Evolutionary conservation across 2,329 filamentous ascomycete genomes (phyloP).

Genomic region (Fusarium annulatum): DNA sequence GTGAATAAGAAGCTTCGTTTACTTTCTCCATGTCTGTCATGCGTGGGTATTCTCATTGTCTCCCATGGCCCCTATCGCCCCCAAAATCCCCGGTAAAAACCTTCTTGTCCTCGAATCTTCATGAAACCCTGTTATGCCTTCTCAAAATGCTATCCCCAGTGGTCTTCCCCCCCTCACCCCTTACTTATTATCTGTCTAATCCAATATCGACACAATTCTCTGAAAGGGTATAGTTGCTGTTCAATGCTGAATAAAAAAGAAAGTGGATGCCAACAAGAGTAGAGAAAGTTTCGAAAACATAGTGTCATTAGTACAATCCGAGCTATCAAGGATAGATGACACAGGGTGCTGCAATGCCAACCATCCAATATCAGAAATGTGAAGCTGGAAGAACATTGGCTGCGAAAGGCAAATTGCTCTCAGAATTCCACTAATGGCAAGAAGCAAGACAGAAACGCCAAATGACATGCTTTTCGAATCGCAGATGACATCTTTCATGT

Average conservation of each 20-base stretch:
- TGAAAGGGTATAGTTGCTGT: constrained; percentile 22
- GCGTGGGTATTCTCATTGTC: not conserved
- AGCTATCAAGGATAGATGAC: not conserved
- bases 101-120: not conserved
- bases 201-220: constrained; percentile 11
- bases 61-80: not conserved
- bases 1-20: not conserved
- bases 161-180: not conserved
- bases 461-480: constrained; percentile 29
- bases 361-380: constrained; percentile 5
- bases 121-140: not conserved
- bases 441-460: constrained; percentile 19
- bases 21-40: not conserved
- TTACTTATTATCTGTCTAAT: not conserved
- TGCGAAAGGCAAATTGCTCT: constrained; percentile 9
- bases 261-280: not conserved
- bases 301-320: not conserved
- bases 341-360: constrained; percentile 1
- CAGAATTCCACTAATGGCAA: not conserved
- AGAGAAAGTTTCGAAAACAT: not conserved
- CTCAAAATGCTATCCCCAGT: not conserved
- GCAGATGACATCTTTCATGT: constrained; percentile 23
- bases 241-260: constrained; percentile 1
- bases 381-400: constrained; percentile 4
- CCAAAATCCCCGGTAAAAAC: not conserved